A percentile compares a stretch with the other conserved stretches of the same genome.
Conservation (phyloP, 169 alveolate genomes). For the Blepharisma undulans region DNA sequence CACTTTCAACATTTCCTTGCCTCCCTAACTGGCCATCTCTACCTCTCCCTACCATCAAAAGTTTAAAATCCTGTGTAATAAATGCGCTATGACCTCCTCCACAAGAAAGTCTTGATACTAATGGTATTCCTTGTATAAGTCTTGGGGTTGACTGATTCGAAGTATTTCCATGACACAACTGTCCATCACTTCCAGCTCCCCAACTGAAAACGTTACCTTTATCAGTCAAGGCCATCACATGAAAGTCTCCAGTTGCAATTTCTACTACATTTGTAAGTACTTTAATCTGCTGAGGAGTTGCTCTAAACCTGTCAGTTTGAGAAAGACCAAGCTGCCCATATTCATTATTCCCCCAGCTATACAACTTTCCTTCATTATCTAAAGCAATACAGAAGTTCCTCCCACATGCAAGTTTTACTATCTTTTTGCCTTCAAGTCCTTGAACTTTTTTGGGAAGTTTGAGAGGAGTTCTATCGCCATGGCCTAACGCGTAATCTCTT, state of each 20-base stretch:
- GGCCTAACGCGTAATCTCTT: constrained; percentile 66
- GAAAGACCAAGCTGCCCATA: constrained; percentile 93
- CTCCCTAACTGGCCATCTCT: constrained; percentile 85
- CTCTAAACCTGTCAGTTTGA: constrained; percentile 75
- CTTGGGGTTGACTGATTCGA: constrained; percentile 45
- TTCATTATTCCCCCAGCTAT: constrained; percentile 94
- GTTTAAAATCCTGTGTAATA: constrained; percentile 53
- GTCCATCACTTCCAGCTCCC: constrained; percentile 88
- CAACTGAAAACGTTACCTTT: constrained; percentile 88
- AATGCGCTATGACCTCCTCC: constrained; percentile 81
- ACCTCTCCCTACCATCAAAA: constrained; percentile 81
- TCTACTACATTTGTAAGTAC: constrained; percentile 66
- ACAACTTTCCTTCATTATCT: constrained; percentile 89
- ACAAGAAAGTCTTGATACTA: constrained; percentile 46
- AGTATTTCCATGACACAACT: constrained; percentile 40
- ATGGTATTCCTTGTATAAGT: constrained; percentile 36
- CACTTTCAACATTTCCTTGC: constrained; percentile 74
- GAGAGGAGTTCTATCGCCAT: constrained; percentile 41
- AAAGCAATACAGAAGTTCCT: constrained; percentile 84
- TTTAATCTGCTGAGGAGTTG: constrained; percentile 65
- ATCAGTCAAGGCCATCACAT: constrained; percentile 81
- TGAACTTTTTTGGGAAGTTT: constrained; percentile 58
- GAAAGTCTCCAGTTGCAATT: constrained; percentile 92
- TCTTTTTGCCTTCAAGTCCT: constrained; percentile 65
- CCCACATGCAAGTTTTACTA: constrained; percentile 87